These are phyloP conservation scores for Aspergillus sp. DNA, from an alignment of 2,329 filamentous ascomycete genomes.

Conservation along the genomic window DNA sequence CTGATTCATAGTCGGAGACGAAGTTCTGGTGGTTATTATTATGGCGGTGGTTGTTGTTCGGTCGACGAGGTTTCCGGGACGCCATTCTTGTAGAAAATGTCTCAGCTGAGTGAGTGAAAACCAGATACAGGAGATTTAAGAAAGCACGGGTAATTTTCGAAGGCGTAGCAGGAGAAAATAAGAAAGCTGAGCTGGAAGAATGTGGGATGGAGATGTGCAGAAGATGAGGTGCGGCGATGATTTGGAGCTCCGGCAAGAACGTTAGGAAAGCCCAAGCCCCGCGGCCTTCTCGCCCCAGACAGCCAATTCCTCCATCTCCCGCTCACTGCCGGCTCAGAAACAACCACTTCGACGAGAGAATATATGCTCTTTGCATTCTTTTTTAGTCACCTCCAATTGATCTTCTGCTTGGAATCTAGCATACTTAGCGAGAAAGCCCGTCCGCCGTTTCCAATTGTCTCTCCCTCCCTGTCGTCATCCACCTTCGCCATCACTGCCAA, in stretches of 20 bases:
- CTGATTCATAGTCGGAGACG: conserved; percentile 61
- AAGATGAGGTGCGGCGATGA: too few species aligned
- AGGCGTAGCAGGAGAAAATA: too few species aligned
- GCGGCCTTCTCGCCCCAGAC: too few species aligned
- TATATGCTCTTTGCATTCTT: background rate
- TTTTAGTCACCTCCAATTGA: background rate
- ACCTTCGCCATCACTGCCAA: background rate
- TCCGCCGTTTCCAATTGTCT: background rate
- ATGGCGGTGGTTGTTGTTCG: conserved; percentile 16
- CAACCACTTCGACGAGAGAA: background rate
- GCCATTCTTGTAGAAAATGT: conserved; percentile 17
- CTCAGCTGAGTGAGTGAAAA: background rate
- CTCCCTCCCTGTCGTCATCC: background rate
- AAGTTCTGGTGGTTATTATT: conserved; percentile 13
- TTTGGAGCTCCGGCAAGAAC: too few species aligned
- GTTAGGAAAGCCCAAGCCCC: too few species aligned
- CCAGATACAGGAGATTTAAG: background rate
- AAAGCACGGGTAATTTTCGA: background rate
- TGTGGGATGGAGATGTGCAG: too few species aligned
- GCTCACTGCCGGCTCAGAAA: too few species aligned
- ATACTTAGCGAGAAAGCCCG: background rate
- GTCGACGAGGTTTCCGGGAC: conserved; percentile 26
- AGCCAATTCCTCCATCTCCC: too few species aligned
- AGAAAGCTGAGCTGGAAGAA: too few species aligned
- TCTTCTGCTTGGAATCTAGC: background rate